Evolutionary conservation across 2,329 filamentous ascomycete species (phyloP), one percentile per base, ranked within the genome.

Genomic region (Fusarium torulosum): DNA sequence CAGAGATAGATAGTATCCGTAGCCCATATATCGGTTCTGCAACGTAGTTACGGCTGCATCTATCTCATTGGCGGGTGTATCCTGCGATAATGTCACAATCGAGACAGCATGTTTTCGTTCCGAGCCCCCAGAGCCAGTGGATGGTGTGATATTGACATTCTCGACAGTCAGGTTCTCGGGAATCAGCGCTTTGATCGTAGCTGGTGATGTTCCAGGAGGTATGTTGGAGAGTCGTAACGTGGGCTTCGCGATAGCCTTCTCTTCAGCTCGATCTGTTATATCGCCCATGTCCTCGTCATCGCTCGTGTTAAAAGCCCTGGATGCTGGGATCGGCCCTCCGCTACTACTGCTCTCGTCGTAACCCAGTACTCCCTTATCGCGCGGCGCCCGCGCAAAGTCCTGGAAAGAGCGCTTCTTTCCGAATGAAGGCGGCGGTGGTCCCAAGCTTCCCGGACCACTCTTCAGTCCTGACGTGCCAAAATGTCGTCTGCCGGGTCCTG

Each of bases 1-100:
- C 43, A 97, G 84, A 8, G 88, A 90, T 3, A 97, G 83, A 77
- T 94, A 91, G 80, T 91, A 93, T 7, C 94, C 94, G 75, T 88
- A 93, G 17, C 94, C 94, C 17, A 97, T 82, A 75, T 97, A 97
- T 69, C 86, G 88, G 67, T 96, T 94, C 75, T 96, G 92, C 31
- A 97, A 80, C 5, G 86, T 80, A 74, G 89, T 95, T 52, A 97
- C 92, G 1, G 90, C 87, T 6, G 88, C 85, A 73, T 97, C 94
- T 53, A 97, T 94, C 57, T 96, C 92, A 23, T 90, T 91, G 1
- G 91, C 91, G 0, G 93, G 88, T 0, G 93, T 96, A 67, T 96
- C 92, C 59, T 91, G 89, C 2, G 91, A 89, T 29, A 97, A 80
- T 0, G 91, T 94, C 44, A 96, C 91, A 71, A 97, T 93, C 6